These are phyloP conservation scores for Carex sylvatica DNA, from an alignment of 202 grass and related monocot genomes.

Conservation along the genomic window DNA sequence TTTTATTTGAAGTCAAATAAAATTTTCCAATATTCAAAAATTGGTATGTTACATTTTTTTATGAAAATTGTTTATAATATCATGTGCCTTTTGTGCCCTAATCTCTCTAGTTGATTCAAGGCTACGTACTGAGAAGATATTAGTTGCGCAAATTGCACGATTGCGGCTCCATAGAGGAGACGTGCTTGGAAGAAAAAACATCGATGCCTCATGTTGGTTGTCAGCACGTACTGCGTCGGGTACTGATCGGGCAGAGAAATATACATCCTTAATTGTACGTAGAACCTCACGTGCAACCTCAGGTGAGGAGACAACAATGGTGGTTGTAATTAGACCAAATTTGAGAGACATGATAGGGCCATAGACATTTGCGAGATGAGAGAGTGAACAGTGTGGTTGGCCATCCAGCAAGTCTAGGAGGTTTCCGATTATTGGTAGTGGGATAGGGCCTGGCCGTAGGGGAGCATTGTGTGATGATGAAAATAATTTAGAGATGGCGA, in stretches of 20 bases:
- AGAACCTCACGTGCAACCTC: conserved; percentile 45
- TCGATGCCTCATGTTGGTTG: conserved; percentile 33
- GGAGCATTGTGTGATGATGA: not conserved
- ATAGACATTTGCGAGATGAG: conserved; percentile 34
- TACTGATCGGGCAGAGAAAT: conserved; percentile 37
- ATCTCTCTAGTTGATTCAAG: conserved; percentile 40
- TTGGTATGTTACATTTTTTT: not conserved
- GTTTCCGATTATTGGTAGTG: conserved; percentile 43
- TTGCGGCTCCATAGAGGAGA: conserved; percentile 45
- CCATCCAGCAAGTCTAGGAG: conserved; percentile 39
- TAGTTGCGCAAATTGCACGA: conserved; percentile 39
- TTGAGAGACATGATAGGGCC: conserved; percentile 55
- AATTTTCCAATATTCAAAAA: too few relatives aligned
- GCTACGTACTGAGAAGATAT: conserved; percentile 50
- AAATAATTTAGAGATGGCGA: conserved; percentile 27
- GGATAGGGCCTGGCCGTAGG: conserved; percentile 36
- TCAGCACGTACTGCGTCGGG: conserved; percentile 41
- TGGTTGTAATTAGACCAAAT: conserved; percentile 33
- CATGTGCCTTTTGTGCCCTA: conserved; percentile 35
- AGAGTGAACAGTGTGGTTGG: conserved; percentile 47
- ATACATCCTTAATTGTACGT: conserved; percentile 41
- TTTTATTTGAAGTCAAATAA: too few relatives aligned
- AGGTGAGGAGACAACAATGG: conserved; percentile 43
- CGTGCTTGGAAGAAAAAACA: conserved; percentile 35
- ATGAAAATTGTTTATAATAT: conserved; percentile 20